phyloP scores from a whole-genome alignment of 2,329 filamentous ascomycete species.

The Sclerotinia spermophila region DNA sequence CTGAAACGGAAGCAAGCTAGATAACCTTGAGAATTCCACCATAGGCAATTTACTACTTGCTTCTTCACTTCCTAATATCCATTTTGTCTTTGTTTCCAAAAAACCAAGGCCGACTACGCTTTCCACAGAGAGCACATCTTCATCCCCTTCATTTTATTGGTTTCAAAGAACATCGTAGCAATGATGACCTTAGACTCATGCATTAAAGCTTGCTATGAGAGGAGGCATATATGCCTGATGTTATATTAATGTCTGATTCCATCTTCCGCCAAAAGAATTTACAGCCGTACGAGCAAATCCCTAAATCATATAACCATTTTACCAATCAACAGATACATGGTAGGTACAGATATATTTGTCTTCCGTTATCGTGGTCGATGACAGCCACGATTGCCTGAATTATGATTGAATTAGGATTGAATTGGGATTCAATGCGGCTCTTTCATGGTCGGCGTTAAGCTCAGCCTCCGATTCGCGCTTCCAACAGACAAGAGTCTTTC shows the following conservation, averaged over 20 bases:
- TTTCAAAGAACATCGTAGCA: neutral
- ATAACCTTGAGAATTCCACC: neutral
- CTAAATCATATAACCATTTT: neutral
- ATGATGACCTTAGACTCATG: neutral
- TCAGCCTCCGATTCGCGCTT: neutral
- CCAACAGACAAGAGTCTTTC: neutral
- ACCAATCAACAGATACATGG: neutral
- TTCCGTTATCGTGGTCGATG: neutral
- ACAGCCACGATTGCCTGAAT: neutral
- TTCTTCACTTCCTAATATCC: neutral
- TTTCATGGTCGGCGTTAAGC: conserved; percentile 5
- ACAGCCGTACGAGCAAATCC: neutral
- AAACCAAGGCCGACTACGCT: neutral
- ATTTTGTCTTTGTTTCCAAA: neutral
- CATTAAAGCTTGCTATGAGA: neutral
- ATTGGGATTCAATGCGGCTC: neutral
- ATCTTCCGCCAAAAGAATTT: neutral
- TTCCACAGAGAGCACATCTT: neutral
- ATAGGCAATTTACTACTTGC: neutral
- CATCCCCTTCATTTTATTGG: neutral
- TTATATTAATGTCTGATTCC: neutral
- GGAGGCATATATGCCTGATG: neutral
- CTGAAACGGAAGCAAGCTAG: neutral
- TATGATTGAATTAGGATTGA: neutral
- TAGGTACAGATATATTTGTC: too few relatives aligned